A percentile compares a stretch with the other conserved stretches of the same genome.
Conservation (phyloP, 1,284 basidiomycete genomes). For the Exobasidium rhododendri region DNA sequence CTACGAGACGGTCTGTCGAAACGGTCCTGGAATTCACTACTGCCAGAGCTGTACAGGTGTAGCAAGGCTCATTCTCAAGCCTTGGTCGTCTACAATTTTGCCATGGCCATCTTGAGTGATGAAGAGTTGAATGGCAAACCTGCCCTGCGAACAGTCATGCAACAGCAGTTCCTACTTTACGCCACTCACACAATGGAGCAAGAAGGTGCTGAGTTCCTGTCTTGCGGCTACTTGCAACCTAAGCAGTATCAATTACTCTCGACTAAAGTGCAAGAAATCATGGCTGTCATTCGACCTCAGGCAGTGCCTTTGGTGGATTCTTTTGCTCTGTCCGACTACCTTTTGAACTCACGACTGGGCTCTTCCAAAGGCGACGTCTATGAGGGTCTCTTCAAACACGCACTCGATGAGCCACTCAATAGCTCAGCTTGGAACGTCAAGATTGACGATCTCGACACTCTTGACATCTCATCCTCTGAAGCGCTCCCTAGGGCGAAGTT, state of each 20-base stretch:
- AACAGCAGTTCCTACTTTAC: conserved; percentile 45
- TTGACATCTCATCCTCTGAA: conserved; percentile 28
- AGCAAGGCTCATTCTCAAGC: conserved; percentile 42
- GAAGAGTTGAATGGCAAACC: conserved; percentile 52
- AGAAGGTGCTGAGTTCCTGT: conserved; percentile 55
- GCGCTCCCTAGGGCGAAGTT: conserved; percentile 35
- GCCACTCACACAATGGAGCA: conserved; percentile 42
- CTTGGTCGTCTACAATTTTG: conserved; percentile 55
- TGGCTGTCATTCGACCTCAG: conserved; percentile 53
- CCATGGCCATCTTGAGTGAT: conserved; percentile 55
- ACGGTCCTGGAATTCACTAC: conserved; percentile 55
- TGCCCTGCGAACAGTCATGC: conserved; percentile 54
- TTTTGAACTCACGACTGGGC: conserved; percentile 55
- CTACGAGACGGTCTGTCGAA: conserved; percentile 53
- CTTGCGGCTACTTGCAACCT: conserved; percentile 53
- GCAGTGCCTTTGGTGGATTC: conserved; percentile 50
- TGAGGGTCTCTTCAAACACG: conserved; percentile 50
- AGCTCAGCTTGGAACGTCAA: conserved; percentile 54
- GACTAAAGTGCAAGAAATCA: conserved; percentile 51
- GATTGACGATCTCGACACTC: conserved; percentile 40
- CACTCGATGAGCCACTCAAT: conserved; percentile 40
- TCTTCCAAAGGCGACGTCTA: conserved; percentile 54
- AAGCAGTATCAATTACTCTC: conserved; percentile 53
- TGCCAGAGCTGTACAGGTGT: conserved; percentile 55
- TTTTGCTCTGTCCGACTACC: conserved; percentile 54